Evolutionary conservation across 2,329 filamentous ascomycete genomes (phyloP), one percentile per base, ranked within the genome.

Genomic region (Phialocephala sp.): DNA sequence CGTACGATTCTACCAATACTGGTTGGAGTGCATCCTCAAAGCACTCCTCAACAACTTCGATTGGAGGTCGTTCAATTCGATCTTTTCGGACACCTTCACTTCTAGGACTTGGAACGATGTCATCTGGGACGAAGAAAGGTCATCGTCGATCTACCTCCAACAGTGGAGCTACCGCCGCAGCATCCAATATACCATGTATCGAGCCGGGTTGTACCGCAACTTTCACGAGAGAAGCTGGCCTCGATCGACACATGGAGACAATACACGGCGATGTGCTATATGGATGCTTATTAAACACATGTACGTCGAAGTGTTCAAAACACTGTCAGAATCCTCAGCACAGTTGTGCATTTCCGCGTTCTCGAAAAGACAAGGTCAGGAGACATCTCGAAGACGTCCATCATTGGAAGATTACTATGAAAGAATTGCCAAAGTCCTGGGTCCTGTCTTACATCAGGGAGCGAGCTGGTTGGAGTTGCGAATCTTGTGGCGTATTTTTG

Each of bases 161-260:
- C 12, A 20, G 20, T n/a, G 27, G 20, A 22, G 37, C 55, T 14
- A 20, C n/a, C 18, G n/a, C 32, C n/a, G 11, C 12, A 2, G 9
- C 32, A 24, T 57, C 55, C 6, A 57, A 22, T 22, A 24, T 57
- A 18, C 55, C 32, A 20, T 57, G 55, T 35, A 39, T 18, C 6
- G 32, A 36, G 32, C 18, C 55, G 20, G 35, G n/a, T 22, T 57
- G 55, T 20, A 39, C 20, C 18, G 9, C 32, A 9, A 57, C 55
- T 9, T 57, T 57, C 36, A 57, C 55, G n/a, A 36, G 55, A 36
- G 32, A 37, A 22, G n/a, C 55, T 18, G 55, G 20, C 20, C 55
- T 12, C 11, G 36, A 37, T 20, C 32, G 55, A 22, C 55, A 57
- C 14, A 41, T 37, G 12, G 36, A 57, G 18, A 27, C 55, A 39